Conservation (phyloP, 2,329 filamentous ascomycete genomes). For the Venturia effusa region DNA sequence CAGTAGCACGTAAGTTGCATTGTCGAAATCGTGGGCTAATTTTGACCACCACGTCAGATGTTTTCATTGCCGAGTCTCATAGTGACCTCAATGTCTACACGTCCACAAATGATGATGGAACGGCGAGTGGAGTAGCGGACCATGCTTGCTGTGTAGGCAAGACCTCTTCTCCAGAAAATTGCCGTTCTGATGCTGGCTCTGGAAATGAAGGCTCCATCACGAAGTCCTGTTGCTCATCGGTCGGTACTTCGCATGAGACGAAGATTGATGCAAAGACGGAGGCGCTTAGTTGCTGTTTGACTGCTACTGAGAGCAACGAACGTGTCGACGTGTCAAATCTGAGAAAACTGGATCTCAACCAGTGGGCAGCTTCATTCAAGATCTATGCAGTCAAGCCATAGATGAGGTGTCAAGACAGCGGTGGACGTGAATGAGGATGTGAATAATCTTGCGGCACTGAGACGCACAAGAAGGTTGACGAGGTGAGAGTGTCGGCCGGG, state of each 20-base stretch:
- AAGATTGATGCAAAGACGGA: not conserved
- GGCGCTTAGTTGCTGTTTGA: not conserved
- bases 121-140: conserved; percentile 5
- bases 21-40: not conserved
- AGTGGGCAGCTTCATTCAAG: conserved; percentile 14
- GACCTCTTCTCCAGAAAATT: not conserved
- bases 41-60: conserved; percentile 20
- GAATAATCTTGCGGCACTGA: too few species aligned
- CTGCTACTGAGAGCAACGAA: not conserved
- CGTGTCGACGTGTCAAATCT: not conserved
- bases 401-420: too few species aligned
- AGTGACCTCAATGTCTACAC: conserved; percentile 40
- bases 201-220: not conserved
- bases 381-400: conserved; percentile 11
- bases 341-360: conserved; percentile 10
- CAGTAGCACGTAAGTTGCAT: conserved; percentile 13
- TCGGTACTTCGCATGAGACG: not conserved
- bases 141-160: not conserved
- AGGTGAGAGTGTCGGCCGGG: too few species aligned
- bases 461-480: too few species aligned
- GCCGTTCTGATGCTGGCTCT: not conserved
- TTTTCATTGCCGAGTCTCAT: conserved; percentile 35
- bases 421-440: too few species aligned
- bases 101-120: conserved; percentile 13
- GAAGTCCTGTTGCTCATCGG: conserved; percentile 4